phyloP scores from a whole-genome alignment of 2,329 filamentous ascomycete genomes.

The Diplodia scrobiculata region DNA sequence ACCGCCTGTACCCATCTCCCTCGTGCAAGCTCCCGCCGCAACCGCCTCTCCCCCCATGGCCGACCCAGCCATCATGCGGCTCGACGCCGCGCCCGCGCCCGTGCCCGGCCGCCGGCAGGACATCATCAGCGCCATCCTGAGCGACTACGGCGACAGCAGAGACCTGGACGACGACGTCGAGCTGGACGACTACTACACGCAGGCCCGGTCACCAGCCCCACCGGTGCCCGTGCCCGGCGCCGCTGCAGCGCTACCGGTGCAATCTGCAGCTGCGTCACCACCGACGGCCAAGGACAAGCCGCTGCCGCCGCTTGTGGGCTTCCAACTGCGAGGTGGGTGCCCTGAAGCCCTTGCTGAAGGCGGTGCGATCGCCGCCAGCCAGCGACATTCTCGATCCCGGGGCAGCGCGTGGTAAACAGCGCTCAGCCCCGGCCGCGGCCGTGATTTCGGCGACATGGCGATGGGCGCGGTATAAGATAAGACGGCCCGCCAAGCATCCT shows the following conservation, averaged over 20 bases:
- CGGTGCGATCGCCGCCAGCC: constrained; percentile 13
- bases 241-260: constrained; percentile 7
- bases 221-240: not conserved
- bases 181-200: constrained; percentile 26
- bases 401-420: constrained; percentile 13
- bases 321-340: constrained; percentile 28
- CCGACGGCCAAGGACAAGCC: constrained; percentile 8
- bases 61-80: constrained; percentile 28
- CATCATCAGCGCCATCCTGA: constrained; percentile 44
- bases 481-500: not conserved
- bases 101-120: constrained; percentile 43
- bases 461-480: constrained; percentile 8
- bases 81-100: constrained; percentile 35
- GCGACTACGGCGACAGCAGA: constrained; percentile 39
- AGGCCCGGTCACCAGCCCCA: not conserved
- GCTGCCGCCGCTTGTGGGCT: constrained; percentile 18
- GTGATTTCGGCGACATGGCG: constrained; percentile 15
- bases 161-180: constrained; percentile 15
- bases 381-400: constrained; percentile 9
- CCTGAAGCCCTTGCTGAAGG: constrained; percentile 8
- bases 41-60: constrained; percentile 32
- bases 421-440: not conserved
- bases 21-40: constrained; percentile 1
- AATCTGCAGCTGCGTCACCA: constrained; percentile 16
- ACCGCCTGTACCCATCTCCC: not conserved